These are phyloP conservation scores for Oryza australiensis DNA, from an alignment of 176 grass and related monocot species.

Conservation along the genomic window DNA sequence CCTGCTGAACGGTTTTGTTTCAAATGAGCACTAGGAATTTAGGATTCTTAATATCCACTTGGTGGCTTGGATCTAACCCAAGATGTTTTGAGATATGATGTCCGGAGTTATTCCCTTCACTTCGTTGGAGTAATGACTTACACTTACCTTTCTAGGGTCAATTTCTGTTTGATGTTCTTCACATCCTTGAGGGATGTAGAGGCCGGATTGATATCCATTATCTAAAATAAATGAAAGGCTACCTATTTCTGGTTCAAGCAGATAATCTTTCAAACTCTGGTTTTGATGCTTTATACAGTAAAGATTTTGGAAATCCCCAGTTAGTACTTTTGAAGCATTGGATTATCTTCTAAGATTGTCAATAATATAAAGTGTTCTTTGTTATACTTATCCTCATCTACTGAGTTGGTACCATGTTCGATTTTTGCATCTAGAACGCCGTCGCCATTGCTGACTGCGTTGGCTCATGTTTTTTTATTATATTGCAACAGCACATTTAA, in stretches of 20 bases:
- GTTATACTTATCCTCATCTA: background rate
- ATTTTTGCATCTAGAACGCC: background rate
- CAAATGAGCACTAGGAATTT: background rate
- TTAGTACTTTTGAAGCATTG: background rate
- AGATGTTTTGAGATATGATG: background rate
- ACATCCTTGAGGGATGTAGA: background rate
- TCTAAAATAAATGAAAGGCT: background rate
- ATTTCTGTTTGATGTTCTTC: constrained; percentile 4
- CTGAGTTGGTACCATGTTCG: background rate
- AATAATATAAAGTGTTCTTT: background rate
- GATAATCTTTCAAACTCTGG: background rate
- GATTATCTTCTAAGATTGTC: background rate
- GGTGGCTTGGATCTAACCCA: background rate
- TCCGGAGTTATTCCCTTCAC: background rate
- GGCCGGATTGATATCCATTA: too few species aligned
- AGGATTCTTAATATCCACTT: background rate
- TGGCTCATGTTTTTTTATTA: background rate
- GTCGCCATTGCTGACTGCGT: background rate
- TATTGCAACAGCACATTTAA: background rate
- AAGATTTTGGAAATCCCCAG: background rate
- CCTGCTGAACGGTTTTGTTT: background rate
- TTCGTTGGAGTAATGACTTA: background rate
- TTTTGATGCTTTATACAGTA: background rate
- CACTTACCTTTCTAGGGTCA: background rate
- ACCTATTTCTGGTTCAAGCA: background rate